These are phyloP conservation scores for Physcomitrium patens DNA, from an alignment of 225 moss, liverwort and hornwort species.

Conservation along the genomic window DNA sequence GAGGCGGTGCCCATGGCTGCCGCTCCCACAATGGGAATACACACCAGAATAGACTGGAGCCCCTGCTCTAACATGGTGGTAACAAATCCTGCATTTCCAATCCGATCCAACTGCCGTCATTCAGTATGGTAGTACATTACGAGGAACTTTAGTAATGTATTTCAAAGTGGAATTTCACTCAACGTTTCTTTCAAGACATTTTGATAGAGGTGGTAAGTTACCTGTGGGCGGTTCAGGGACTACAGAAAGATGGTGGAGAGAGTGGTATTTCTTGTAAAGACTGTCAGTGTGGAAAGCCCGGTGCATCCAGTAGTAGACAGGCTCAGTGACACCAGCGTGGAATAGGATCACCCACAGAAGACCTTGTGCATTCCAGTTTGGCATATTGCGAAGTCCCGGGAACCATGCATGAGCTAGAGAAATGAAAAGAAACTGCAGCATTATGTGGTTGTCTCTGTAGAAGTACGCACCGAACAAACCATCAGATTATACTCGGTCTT, in stretches of 20 bases:
- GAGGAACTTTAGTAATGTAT: not conserved
- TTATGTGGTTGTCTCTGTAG: constrained; percentile 79
- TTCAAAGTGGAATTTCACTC: no score
- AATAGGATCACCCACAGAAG: constrained; percentile 56
- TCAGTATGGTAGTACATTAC: no score
- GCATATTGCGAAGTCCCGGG: constrained; percentile 67
- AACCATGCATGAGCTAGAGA: constrained; percentile 55
- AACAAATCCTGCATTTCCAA: constrained; percentile 51
- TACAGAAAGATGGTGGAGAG: constrained; percentile 68
- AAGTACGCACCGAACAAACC: not conserved
- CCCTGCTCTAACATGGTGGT: constrained; percentile 74
- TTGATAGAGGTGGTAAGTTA: constrained; percentile 17
- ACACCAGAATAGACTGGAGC: constrained; percentile 56
- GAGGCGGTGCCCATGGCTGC: constrained; percentile 67
- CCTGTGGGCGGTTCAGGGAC: constrained; percentile 84
- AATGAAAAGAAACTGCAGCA: constrained; percentile 71
- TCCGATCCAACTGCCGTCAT: no score
- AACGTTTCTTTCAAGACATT: no score
- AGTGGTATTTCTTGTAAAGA: constrained; percentile 73
- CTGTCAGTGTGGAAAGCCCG: constrained; percentile 63
- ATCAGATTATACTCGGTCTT: not conserved
- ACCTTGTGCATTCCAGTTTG: constrained; percentile 63
- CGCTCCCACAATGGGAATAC: constrained; percentile 62
- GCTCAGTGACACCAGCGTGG: constrained; percentile 69
- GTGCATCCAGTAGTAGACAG: constrained; percentile 88